Base-by-base conservation (phyloP, 192 early-diverging fungal genomes). In the Gigaspora rosea region DNA sequence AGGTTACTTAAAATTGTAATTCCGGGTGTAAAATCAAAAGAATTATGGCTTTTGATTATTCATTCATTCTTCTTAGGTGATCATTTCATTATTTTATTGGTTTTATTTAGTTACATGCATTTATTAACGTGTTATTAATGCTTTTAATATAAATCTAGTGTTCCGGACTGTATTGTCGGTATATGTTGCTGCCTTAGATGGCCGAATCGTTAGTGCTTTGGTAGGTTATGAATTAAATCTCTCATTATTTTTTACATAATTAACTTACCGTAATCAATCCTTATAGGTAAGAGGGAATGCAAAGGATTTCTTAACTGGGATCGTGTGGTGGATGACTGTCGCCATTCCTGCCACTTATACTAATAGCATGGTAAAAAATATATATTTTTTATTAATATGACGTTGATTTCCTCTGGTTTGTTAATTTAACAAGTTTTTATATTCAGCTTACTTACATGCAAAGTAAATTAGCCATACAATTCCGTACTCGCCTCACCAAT, bases 331-430 rank as follows among this genome's bases (percentile, higher is more conserved):
- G 95, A 96, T 97, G 93, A 87, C 84, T 20, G 90, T 98, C 65
- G 95, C 96, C 15, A 87, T 99, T 36, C 97, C 97, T 8, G 97
- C 96, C 12, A 98, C 97, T 58, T 94, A 96, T 84, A 97, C 97
- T 71, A 98, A 98, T 85, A 92, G 90, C 80, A 92, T 97, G 90
- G 90, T 94, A 27, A 52, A 27, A 27, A 0, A 35, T 41, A 36
- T 12, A 18, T 62, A 62, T 54, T 16, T 71, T n/a, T 56, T 56
- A n/a, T 27, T 78, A 64, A 10, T 57, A 49, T 69, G 52, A 5
- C 12, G 4, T 5, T 56, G 61, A 48, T 75, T 54, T 48, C 8
- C 2, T 69, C 15, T n/a, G 27, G 32, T 48, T 9, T 56, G 0
- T 7, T 59, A 68, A 52, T 69, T 64, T 10, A 3, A 71, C 16